Percentiles rank a stretch among this genome's conserved stretches.
Evolutionary conservation across 768 basidiomycete species (phyloP).

Genomic region (Imleria badia): DNA sequence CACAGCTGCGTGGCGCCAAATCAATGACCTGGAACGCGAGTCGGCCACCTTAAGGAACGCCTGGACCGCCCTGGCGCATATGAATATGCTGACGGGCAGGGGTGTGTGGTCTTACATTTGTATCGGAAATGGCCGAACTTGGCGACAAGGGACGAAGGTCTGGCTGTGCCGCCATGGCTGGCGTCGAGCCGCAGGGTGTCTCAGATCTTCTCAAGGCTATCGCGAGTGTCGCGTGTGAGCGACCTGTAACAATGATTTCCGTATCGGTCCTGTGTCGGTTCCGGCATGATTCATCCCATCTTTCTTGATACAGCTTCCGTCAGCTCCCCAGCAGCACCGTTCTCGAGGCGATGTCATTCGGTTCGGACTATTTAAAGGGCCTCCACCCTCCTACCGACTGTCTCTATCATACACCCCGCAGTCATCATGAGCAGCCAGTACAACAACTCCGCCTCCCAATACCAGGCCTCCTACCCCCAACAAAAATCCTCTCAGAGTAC

Average conservation of each 20-base stretch:
- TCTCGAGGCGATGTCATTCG: constrained; percentile 27
- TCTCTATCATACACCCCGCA: neutral
- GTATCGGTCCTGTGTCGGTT: constrained; percentile 29
- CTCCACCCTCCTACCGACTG: neutral
- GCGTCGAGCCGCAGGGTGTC: constrained; percentile 8
- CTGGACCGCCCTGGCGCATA: constrained; percentile 7
- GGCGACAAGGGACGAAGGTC: constrained; percentile 7
- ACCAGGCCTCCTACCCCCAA: constrained; percentile 15
- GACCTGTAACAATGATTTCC: constrained; percentile 16
- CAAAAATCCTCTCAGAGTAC: constrained; percentile 22
- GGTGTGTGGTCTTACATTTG: neutral
- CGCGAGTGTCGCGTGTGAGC: constrained; percentile 18
- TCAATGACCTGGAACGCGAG: neutral
- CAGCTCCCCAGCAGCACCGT: constrained; percentile 13
- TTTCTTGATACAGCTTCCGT: constrained; percentile 22
- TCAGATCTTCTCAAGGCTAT: constrained; percentile 14
- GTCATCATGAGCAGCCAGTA: constrained; percentile 28
- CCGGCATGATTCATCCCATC: constrained; percentile 23
- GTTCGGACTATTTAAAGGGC: constrained; percentile 30
- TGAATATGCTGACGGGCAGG: constrained; percentile 4
- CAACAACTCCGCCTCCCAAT: constrained; percentile 16
- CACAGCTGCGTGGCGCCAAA: neutral
- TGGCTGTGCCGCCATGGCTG: constrained; percentile 20
- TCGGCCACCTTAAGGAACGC: neutral
- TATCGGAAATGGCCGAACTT: constrained; percentile 4